Conservation (phyloP, 176 grass and related monocot genomes). For the Raddia guianensis region DNA sequence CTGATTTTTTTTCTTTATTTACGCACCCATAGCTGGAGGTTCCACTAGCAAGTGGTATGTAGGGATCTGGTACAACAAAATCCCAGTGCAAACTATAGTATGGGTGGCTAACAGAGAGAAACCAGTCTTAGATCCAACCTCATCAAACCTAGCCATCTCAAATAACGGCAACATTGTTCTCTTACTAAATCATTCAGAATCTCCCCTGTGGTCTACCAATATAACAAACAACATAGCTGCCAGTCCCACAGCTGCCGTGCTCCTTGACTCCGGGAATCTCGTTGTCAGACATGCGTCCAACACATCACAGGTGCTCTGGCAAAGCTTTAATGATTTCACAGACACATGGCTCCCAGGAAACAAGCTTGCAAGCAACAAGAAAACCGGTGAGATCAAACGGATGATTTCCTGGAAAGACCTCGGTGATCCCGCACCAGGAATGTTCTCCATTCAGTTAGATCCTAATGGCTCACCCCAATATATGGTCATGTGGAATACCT, state of each 20-base stretch:
- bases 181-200: background rate
- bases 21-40: background rate
- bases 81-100: constrained; percentile 38
- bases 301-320: constrained; percentile 29
- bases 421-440: constrained; percentile 44
- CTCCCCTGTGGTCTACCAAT: constrained; percentile 38
- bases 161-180: constrained; percentile 39
- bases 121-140: constrained; percentile 40
- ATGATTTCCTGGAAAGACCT: constrained; percentile 48
- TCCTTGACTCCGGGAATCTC: constrained; percentile 47
- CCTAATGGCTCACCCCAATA: constrained; percentile 36
- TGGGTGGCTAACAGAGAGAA: constrained; percentile 55
- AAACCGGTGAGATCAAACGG: background rate
- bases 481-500: constrained; percentile 24
- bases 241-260: constrained; percentile 4
- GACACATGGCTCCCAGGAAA: constrained; percentile 53
- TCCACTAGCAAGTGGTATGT: constrained; percentile 39
- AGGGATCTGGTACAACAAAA: constrained; percentile 56
- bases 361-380: constrained; percentile 47
- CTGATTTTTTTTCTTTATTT: constrained; percentile 11
- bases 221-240: background rate
- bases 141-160: constrained; percentile 40
- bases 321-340: constrained; percentile 47
- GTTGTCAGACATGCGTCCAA: constrained; percentile 19
- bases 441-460: constrained; percentile 45